A percentile compares a stretch with the other conserved stretches of the same genome.
These are phyloP conservation scores for Hypoxylon rickii DNA, from an alignment of 495 filamentous ascomycete genomes.

Conservation along the genomic window DNA sequence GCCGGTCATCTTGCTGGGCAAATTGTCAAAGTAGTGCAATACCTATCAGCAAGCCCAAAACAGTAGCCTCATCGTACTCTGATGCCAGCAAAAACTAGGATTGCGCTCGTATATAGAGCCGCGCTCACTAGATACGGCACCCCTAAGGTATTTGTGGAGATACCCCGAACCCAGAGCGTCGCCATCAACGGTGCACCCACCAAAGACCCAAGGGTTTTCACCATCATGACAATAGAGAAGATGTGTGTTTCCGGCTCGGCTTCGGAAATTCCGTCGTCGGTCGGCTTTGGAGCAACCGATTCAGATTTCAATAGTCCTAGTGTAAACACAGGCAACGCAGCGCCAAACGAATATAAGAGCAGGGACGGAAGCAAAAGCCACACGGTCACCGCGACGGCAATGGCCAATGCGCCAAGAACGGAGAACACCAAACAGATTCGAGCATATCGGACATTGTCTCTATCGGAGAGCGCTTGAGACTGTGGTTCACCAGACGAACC, in stretches of 20 bases:
- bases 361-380: constrained; percentile 44
- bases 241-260: constrained; percentile 40
- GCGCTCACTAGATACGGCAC: constrained; percentile 38
- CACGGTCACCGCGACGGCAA: constrained; percentile 39
- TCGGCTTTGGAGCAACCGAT: constrained; percentile 29
- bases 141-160: constrained; percentile 16
- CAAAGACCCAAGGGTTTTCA: constrained; percentile 48
- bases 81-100: constrained; percentile 27
- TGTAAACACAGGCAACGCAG: constrained; percentile 51
- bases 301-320: constrained; percentile 46
- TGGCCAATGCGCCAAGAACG: constrained; percentile 45
- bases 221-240: constrained; percentile 53
- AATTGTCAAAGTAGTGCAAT: no score
- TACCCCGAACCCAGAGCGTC: constrained; percentile 40
- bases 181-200: constrained; percentile 50
- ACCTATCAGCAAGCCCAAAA: background rate
- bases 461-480: constrained; percentile 33
- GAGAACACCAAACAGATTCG: constrained; percentile 45
- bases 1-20: no score
- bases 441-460: constrained; percentile 38
- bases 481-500: constrained; percentile 8
- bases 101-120: constrained; percentile 39
- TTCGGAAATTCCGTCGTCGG: constrained; percentile 8
- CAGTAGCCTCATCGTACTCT: constrained; percentile 19
- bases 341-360: constrained; percentile 48